phyloP scores from a whole-genome alignment of 805 yeast species.

The Schwanniomyces pseudopolymorphus region DNA sequence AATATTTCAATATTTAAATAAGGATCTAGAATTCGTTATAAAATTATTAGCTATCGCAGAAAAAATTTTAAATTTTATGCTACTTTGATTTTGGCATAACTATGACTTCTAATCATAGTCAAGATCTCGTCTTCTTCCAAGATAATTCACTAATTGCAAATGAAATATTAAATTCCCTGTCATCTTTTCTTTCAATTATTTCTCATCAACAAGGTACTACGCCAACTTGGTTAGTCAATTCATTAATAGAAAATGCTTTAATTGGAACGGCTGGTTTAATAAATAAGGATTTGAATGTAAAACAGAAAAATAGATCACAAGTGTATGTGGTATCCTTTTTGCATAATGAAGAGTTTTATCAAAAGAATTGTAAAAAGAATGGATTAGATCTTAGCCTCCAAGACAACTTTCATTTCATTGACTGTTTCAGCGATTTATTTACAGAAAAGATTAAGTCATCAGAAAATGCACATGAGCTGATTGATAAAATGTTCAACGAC shows the following conservation, averaged over 20 bases:
- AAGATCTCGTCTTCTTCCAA: constrained; percentile 54
- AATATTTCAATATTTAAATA: no score
- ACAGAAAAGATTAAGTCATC: constrained; percentile 26
- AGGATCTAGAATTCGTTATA: neutral
- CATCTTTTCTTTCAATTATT: constrained; percentile 22
- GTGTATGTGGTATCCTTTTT: constrained; percentile 37
- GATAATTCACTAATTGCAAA: constrained; percentile 48
- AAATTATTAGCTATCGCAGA: neutral
- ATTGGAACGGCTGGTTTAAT: constrained; percentile 48
- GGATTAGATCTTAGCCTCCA: constrained; percentile 31
- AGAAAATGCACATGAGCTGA: constrained; percentile 11
- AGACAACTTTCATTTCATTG: constrained; percentile 37
- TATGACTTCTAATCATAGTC: constrained; percentile 42
- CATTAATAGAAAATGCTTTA: constrained; percentile 52
- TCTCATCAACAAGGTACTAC: constrained; percentile 49
- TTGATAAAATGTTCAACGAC: constrained; percentile 16
- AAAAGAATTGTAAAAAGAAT: constrained; percentile 37
- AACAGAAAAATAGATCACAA: constrained; percentile 21
- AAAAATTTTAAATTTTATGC: neutral
- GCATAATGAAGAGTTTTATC: constrained; percentile 30
- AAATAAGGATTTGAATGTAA: constrained; percentile 24
- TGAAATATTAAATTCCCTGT: constrained; percentile 13
- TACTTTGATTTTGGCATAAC: neutral
- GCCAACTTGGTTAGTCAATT: constrained; percentile 61
- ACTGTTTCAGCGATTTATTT: constrained; percentile 49